Evolutionary conservation across 192 early-diverging fungal species (phyloP).

Genomic region (Coemansia sp.): DNA sequence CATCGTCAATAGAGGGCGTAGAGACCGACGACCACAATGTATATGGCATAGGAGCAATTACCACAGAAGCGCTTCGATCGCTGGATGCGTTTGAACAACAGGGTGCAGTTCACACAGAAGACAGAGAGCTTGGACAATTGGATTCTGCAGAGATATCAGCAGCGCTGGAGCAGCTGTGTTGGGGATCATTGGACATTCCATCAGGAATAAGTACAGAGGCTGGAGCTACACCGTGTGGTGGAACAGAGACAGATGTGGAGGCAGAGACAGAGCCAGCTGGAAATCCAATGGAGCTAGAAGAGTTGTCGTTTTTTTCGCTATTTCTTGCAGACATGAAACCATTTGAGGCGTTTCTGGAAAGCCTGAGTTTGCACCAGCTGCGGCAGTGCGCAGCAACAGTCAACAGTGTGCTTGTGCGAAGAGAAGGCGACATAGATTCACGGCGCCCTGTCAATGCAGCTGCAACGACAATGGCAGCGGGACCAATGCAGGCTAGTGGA

Average conservation of each 20-base stretch:
- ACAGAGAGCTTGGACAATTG: neutral
- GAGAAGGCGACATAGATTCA: conserved; percentile 18
- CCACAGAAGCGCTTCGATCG: conserved; percentile 33
- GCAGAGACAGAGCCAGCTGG: conserved; percentile 11
- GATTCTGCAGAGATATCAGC: conserved; percentile 35
- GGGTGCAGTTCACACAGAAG: conserved; percentile 20
- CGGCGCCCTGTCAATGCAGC: neutral
- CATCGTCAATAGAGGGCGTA: neutral
- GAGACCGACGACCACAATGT: neutral
- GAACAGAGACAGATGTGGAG: conserved; percentile 7
- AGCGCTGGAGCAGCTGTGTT: conserved; percentile 48
- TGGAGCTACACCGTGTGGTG: too few relatives aligned
- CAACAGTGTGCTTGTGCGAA: conserved; percentile 41
- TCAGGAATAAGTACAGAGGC: conserved; percentile 6
- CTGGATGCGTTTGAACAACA: conserved; percentile 47
- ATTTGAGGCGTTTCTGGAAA: conserved; percentile 42
- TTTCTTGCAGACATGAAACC: conserved; percentile 42
- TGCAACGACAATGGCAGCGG: neutral
- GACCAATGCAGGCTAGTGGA: neutral
- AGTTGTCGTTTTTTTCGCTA: conserved; percentile 48
- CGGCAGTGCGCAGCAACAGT: conserved; percentile 52
- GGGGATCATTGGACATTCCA: conserved; percentile 28
- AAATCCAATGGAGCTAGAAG: conserved; percentile 43
- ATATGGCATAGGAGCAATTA: conserved; percentile 15
- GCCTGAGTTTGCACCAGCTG: conserved; percentile 47